Conservation (phyloP, 1,139 yeast genomes). For the Candida sp. region DNA sequence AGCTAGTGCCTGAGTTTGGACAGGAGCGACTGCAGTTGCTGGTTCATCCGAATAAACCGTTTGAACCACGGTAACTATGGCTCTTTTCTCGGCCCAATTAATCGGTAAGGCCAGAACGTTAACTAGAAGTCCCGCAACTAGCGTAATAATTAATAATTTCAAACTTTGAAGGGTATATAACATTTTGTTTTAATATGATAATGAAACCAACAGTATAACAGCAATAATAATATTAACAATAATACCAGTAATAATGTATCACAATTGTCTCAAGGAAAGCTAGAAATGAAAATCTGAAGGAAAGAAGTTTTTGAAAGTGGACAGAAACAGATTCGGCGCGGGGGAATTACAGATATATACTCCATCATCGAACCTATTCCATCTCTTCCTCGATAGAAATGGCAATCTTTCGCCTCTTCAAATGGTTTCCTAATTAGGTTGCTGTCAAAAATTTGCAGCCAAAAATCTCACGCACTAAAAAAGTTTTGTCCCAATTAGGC, state of each 20-base stretch:
- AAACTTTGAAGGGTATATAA: background rate
- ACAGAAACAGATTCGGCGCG: background rate
- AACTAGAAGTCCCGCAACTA: slow-evolving; percentile 3
- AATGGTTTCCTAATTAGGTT: slow-evolving; percentile 18
- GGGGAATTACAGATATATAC: background rate
- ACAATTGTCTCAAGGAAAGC: slow-evolving; percentile 1
- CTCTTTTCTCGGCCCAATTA: slow-evolving; percentile 1
- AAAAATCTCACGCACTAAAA: background rate
- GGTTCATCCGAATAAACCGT: background rate
- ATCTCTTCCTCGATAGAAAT: background rate
- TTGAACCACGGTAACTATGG: slow-evolving; percentile 1
- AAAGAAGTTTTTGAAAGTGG: background rate
- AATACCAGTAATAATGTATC: background rate
- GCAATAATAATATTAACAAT: too few species aligned
- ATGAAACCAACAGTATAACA: slow-evolving; percentile 1
- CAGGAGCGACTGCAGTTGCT: background rate
- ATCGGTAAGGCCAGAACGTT: slow-evolving; percentile 1
- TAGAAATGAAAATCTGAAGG: background rate
- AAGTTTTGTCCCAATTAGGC: slow-evolving; percentile 5
- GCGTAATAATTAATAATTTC: slow-evolving; percentile 2
- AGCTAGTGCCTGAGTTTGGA: slow-evolving; percentile 4
- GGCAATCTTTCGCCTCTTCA: slow-evolving; percentile 2
- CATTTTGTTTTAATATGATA: slow-evolving; percentile 1
- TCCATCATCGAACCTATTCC: background rate
- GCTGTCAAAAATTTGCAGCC: slow-evolving; percentile 2